Evolutionary conservation across 2,329 filamentous ascomycete genomes (phyloP), one percentile per base, ranked within the genome.

Genomic region (Fusarium anthophilum): DNA sequence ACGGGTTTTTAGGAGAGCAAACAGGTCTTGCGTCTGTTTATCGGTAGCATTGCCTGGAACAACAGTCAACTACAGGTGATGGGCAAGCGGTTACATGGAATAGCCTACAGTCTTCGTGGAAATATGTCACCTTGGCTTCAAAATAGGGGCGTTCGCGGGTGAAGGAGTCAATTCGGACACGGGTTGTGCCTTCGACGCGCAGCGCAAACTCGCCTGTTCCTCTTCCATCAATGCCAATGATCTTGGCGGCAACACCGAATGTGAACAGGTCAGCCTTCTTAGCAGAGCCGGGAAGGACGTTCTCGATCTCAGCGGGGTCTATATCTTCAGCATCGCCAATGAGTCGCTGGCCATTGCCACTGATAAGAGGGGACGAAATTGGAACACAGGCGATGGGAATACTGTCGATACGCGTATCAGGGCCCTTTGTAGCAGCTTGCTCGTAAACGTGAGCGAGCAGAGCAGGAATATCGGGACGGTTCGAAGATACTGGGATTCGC

Each of bases 381-480:
- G 96, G 96, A 62, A 98, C 91, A 82, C 96, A 98, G 60, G 93
- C 94, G 74, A 98, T 91, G 14, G 93, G 91, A 76, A 98, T 91
- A 75, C 87, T 86, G 75, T 91, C 89, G 79, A 92, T 87, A 72
- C 89, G 86, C 75, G 91, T 87, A 71, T 88, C 89, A 35, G 91
- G 89, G 75, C 92, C 89, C 78, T 91, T 92, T 45, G 90, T 89
- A 39, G 93, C 87, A 35, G 92, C 91, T 76, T 91, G 91, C 78
- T 93, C 93, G 83, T 97, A 96, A 69, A 98, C 90, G 76, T 92
- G 92, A 26, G 95, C 93, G 65, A 99, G 91, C 50, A 98, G 90
- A 57, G 96, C 93, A 60, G 94, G 92, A 75, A 98, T 92, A 83
- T 98, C 96, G 75, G 94, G 91, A 58, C 96, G 94, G 82, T 92